Conservation (phyloP, 129 eudicot genomes). For the Chrysanthemum lavandulifolium region DNA sequence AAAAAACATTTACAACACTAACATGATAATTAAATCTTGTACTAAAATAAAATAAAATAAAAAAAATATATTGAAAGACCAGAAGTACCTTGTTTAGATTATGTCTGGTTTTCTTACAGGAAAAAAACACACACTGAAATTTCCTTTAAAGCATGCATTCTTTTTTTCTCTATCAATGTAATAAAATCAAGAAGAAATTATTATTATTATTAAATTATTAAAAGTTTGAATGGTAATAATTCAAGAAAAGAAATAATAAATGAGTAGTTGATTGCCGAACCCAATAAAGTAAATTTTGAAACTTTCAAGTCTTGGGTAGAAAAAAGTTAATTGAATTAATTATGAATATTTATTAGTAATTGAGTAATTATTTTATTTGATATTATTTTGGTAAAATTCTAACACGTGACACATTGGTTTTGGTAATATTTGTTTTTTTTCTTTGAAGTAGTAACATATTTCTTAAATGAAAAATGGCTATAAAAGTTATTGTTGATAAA, state of each 20-base stretch:
- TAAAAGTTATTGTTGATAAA: no score
- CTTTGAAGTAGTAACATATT: no score
- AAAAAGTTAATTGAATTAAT: conserved; percentile 1
- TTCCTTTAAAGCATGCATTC: conserved; percentile 18
- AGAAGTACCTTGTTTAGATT: conserved; percentile 21
- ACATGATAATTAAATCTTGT: not conserved
- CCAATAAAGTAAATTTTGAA: conserved; percentile 38
- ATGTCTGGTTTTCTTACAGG: conserved; percentile 3
- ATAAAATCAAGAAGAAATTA: conserved; percentile 18
- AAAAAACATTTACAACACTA: not conserved
- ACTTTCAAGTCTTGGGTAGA: conserved; percentile 30
- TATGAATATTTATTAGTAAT: not conserved
- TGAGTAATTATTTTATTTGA: not conserved
- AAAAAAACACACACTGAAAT: conserved; percentile 20
- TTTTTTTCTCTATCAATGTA: conserved; percentile 4
- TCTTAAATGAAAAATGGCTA: no score
- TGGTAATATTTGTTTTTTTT: no score
- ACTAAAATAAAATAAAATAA: not conserved
- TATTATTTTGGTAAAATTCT: not conserved
- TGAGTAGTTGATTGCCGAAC: conserved; percentile 23
- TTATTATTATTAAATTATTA: not conserved
- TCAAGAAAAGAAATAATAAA: conserved; percentile 14
- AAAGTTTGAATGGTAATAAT: conserved; percentile 17
- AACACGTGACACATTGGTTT: no score
- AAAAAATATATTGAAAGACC: not conserved